Conservation (phyloP, 129 eudicot genomes). For the Flaveria bidentis region DNA sequence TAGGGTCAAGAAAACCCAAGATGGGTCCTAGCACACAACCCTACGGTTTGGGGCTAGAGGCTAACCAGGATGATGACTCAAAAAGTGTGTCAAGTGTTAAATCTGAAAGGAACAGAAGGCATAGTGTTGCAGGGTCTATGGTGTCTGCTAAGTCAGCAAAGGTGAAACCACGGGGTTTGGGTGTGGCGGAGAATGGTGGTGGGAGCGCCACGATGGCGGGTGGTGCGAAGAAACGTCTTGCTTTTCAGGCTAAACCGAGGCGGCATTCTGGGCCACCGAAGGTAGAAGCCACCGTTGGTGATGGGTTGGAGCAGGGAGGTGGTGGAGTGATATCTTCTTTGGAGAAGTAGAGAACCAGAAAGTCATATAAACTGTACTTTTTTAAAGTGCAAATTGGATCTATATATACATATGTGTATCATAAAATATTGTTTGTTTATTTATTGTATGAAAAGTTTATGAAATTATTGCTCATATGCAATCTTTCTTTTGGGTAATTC, state of each 20-base stretch:
- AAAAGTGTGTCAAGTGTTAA: slow-evolving; percentile 64
- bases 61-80: slow-evolving; percentile 45
- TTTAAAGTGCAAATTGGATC: slow-evolving; percentile 25
- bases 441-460: slow-evolving; percentile 18
- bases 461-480: too few relatives aligned
- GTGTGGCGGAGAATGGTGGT: slow-evolving; percentile 45
- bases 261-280: slow-evolving; percentile 43
- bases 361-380: slow-evolving; percentile 4
- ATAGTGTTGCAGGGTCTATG: slow-evolving; percentile 65
- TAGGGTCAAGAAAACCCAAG: slow-evolving; percentile 45
- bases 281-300: slow-evolving; percentile 22
- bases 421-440: slow-evolving; percentile 13
- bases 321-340: neutral
- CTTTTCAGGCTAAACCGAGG: slow-evolving; percentile 33
- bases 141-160: slow-evolving; percentile 73
- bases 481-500: too few relatives aligned
- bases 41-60: slow-evolving; percentile 34
- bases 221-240: slow-evolving; percentile 32
- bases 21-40: slow-evolving; percentile 55
- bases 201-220: slow-evolving; percentile 36
- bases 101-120: slow-evolving; percentile 73
- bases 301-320: slow-evolving; percentile 15
- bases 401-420: slow-evolving; percentile 19
- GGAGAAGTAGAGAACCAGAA: neutral
- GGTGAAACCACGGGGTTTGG: slow-evolving; percentile 46